Evolutionary conservation across 2,329 filamentous ascomycete species (phyloP), one percentile per base, ranked within the genome.

Genomic region (Pseudogymnoascus pannorum): DNA sequence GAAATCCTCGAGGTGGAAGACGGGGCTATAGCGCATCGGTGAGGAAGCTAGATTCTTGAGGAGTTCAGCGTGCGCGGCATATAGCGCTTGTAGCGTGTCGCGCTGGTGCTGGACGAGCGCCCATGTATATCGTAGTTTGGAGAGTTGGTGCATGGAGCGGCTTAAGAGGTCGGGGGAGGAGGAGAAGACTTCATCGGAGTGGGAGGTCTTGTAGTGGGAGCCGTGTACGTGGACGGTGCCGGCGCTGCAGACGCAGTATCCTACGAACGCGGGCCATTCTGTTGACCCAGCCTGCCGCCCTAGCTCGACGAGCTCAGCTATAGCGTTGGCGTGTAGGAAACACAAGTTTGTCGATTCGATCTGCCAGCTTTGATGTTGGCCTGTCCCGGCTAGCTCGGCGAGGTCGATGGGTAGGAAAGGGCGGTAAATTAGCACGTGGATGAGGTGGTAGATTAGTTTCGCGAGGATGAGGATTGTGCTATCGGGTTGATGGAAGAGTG

Each of bases 291-390:
- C 86, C 66, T 88, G 87, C 65, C 87, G 87, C 1, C 89, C 89
- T 14, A 92, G 82, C 70, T 93, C 88, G 4, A 92, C 87, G 2
- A 96, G 76, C 69, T 95, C 91, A 1, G 89, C 86, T 59, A 95
- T 92, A 4, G 91, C 90, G 69, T 95, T 96, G 5, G 91, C 91
- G 66, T 96, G 91, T 16, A 92, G 77, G 71, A 87, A 94, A 73
- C 91, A 95, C 71, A 93, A 81, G 68, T 94, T 93, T 0, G 91
- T 95, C 0, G 91, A 90, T 71, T 95, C 90, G 57, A 95, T 93
- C 71, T 95, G 91, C 91, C 91, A 96, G 26, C 89, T 92, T 71
- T 95, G 91, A 67, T 95, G 89, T 69, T 95, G 91, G 1, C 89
- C 89, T 0, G 84, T 87, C 12, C 89, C 88, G 11, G 89, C 84